Evolutionary conservation across 768 basidiomycete species (phyloP).

Genomic region (Boletus rex-veris): DNA sequence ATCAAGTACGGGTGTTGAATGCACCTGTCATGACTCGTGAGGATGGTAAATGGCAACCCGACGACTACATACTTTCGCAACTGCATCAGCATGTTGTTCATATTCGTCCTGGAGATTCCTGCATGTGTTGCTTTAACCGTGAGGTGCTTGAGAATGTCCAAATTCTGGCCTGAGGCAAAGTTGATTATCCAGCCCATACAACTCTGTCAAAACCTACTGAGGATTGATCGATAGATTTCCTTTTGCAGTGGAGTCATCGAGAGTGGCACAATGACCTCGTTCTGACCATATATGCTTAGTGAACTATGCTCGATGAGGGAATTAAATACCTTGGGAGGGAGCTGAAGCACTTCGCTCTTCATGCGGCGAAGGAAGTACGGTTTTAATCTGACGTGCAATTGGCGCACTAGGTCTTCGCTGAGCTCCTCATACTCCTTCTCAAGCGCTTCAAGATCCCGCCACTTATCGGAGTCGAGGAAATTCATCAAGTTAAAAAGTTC

Average conservation of each 20-base stretch:
- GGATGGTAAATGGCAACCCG: background rate
- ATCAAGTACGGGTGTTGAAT: slow-evolving; percentile 91
- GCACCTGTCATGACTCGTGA: slow-evolving; percentile 48
- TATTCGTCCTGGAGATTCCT: slow-evolving; percentile 45
- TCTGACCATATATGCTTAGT: slow-evolving; percentile 41
- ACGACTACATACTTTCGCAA: slow-evolving; percentile 63
- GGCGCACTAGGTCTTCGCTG: slow-evolving; percentile 73
- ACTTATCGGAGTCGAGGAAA: slow-evolving; percentile 79
- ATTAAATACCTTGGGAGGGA: slow-evolving; percentile 78
- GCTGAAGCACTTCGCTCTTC: slow-evolving; percentile 87
- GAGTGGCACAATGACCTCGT: slow-evolving; percentile 88
- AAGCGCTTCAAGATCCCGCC: slow-evolving; percentile 71
- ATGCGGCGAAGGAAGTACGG: slow-evolving; percentile 93
- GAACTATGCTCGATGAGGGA: background rate
- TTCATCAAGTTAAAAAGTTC: slow-evolving; percentile 98
- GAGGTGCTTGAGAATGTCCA: slow-evolving; percentile 61
- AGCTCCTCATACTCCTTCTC: slow-evolving; percentile 75
- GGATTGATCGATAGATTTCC: slow-evolving; percentile 81
- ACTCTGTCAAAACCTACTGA: slow-evolving; percentile 46
- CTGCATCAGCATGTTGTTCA: slow-evolving; percentile 87
- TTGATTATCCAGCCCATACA: slow-evolving; percentile 13
- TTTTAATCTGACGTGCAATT: slow-evolving; percentile 72
- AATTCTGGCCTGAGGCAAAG: slow-evolving; percentile 57
- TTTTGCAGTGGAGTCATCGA: slow-evolving; percentile 85
- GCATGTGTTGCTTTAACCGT: slow-evolving; percentile 34